phyloP scores from a whole-genome alignment of 2,329 filamentous ascomycete species.

The Alternaria conjuncta region DNA sequence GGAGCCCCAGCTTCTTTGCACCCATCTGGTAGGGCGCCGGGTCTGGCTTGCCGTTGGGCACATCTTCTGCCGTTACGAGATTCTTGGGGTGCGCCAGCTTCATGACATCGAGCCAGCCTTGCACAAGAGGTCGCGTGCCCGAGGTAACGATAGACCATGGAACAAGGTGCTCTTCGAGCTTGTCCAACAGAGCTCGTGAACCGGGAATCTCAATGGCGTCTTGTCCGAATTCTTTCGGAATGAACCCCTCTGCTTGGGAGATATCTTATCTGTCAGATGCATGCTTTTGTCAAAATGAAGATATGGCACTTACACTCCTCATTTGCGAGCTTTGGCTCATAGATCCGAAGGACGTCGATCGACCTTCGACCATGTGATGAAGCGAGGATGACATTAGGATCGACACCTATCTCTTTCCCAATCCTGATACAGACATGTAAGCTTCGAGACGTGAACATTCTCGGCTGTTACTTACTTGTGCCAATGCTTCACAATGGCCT shows the following conservation, averaged over 20 bases:
- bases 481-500: constrained; percentile 81
- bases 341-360: constrained; percentile 81
- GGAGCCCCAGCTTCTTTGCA: constrained; percentile 48
- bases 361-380: constrained; percentile 90
- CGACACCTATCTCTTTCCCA: constrained; percentile 81
- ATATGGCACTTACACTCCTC: constrained; percentile 78
- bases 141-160: constrained; percentile 82
- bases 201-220: constrained; percentile 89
- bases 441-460: background rate
- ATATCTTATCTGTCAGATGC: constrained; percentile 65
- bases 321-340: constrained; percentile 84
- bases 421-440: constrained; percentile 59
- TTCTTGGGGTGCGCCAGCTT: constrained; percentile 54
- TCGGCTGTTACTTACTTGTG: constrained; percentile 59
- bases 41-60: constrained; percentile 58
- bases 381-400: constrained; percentile 82
- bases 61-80: constrained; percentile 59
- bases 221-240: constrained; percentile 77
- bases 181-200: constrained; percentile 71
- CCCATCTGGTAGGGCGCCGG: constrained; percentile 58
- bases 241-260: constrained; percentile 74
- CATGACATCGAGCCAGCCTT: constrained; percentile 59
- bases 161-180: constrained; percentile 66
- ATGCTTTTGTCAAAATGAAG: background rate
- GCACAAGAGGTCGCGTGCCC: constrained; percentile 56